phyloP scores from a whole-genome alignment of 1,139 yeast species.

The Geotrichum cucujoidarum region DNA sequence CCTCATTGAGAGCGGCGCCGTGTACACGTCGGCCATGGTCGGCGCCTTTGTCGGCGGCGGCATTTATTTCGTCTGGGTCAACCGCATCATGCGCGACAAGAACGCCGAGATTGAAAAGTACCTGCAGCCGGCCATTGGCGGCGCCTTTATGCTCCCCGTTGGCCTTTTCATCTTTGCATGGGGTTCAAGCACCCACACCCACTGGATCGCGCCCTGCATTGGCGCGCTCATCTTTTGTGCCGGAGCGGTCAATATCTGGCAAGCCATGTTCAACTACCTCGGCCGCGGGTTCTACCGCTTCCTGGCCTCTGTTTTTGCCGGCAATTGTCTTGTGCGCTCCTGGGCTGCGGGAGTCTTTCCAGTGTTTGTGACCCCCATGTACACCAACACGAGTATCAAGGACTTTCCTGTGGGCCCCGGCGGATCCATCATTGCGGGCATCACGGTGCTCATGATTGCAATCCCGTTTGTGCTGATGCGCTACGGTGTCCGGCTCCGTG shows the following conservation, averaged over 20 bases:
- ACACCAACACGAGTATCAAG: conserved; percentile 41
- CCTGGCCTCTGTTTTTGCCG: conserved; percentile 55
- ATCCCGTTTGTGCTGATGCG: conserved; percentile 51
- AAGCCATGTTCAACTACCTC: conserved; percentile 65
- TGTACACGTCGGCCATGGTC: conserved; percentile 44
- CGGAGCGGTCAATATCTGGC: conserved; percentile 68
- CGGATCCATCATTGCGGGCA: conserved; percentile 45
- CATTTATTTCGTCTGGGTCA: conserved; percentile 15
- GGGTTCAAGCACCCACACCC: conserved; percentile 57
- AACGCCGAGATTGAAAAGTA: conserved; percentile 17
- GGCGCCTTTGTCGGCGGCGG: conserved; percentile 39
- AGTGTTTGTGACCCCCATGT: conserved; percentile 49
- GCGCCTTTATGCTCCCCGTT: conserved; percentile 58
- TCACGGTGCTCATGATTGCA: conserved; percentile 42
- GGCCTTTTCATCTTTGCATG: conserved; percentile 77
- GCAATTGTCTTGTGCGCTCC: conserved; percentile 48
- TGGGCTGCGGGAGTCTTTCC: conserved; percentile 54
- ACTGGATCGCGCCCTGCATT: conserved; percentile 76
- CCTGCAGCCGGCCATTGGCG: conserved; percentile 40
- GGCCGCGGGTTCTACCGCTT: conserved; percentile 69
- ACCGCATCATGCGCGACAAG: not conserved
- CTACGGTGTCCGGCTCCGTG: conserved; percentile 54
- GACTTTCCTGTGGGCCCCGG: conserved; percentile 58
- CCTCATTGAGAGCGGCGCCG: conserved; percentile 46
- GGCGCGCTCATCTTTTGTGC: conserved; percentile 75